phyloP scores from a whole-genome alignment of 768 basidiomycete genomes.

The Xanthoconium stramineum region DNA sequence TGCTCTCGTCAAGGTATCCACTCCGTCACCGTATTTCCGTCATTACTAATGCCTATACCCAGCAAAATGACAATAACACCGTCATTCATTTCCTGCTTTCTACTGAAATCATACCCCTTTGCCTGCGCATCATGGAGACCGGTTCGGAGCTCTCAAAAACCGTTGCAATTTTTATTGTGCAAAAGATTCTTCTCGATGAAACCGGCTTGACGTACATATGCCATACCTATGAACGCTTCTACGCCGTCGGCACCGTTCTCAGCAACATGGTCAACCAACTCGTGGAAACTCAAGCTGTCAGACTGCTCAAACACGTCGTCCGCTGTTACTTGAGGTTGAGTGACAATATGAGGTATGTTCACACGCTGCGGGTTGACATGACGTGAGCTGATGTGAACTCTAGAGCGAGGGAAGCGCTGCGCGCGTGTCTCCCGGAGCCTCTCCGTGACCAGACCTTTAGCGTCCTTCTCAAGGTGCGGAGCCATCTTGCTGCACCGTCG shows the following conservation, averaged over 20 bases:
- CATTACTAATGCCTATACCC: slow-evolving; percentile 13
- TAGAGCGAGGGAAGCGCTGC: slow-evolving; percentile 92
- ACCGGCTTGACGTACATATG: slow-evolving; percentile 98
- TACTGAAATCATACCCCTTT: slow-evolving; percentile 99
- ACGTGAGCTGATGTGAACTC: slow-evolving; percentile 9
- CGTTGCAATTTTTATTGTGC: slow-evolving; percentile 99
- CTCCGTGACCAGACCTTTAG: slow-evolving; percentile 92
- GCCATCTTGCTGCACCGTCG: background rate
- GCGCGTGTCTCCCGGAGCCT: slow-evolving; percentile 94
- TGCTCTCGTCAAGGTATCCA: slow-evolving; percentile 88
- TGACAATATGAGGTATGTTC: slow-evolving; percentile 84
- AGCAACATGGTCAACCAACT: slow-evolving; percentile 99
- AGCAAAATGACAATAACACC: slow-evolving; percentile 99
- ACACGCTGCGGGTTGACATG: slow-evolving; percentile 7
- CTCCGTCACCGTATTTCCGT: background rate
- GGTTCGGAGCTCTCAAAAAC: slow-evolving; percentile 98
- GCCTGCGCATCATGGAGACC: slow-evolving; percentile 99
- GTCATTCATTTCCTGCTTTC: slow-evolving; percentile 99
- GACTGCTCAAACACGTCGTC: slow-evolving; percentile 96
- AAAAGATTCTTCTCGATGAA: slow-evolving; percentile 96
- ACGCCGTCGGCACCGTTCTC: slow-evolving; percentile 96
- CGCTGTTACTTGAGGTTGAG: slow-evolving; percentile 94
- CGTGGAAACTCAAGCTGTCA: slow-evolving; percentile 95
- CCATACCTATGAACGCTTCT: slow-evolving; percentile 99
- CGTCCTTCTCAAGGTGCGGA: slow-evolving; percentile 77